Conservation (phyloP, 2,329 filamentous ascomycete genomes). For the Alternaria sp. region DNA sequence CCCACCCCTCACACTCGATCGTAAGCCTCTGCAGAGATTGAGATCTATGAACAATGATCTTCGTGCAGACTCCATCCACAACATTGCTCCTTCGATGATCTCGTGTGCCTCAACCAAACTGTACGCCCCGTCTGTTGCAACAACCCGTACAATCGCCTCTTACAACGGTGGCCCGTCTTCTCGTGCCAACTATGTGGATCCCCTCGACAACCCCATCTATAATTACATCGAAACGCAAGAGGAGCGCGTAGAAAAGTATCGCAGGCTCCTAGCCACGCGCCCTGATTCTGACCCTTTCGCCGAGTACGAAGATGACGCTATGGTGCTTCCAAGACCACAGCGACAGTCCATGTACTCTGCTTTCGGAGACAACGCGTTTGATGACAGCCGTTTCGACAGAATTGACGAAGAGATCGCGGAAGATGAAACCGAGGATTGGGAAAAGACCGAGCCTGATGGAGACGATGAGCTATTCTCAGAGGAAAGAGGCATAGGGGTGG, state of each 20-base stretch:
- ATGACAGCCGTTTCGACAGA: constrained; percentile 9
- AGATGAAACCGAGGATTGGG: constrained; percentile 7
- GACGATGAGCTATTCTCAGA: background rate
- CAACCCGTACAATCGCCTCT: constrained; percentile 16
- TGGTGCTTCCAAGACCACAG: constrained; percentile 12
- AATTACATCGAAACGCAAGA: constrained; percentile 1
- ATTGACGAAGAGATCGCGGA: constrained; percentile 12
- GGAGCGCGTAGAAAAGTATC: constrained; percentile 11
- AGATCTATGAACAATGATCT: background rate
- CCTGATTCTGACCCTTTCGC: background rate
- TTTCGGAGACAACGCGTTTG: constrained; percentile 5
- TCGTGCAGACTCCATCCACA: background rate
- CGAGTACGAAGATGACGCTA: background rate
- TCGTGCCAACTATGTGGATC: constrained; percentile 2
- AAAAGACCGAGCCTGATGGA: background rate
- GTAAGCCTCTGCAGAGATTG: background rate
- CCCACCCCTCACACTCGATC: background rate
- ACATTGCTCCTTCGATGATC: background rate
- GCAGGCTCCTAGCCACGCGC: background rate
- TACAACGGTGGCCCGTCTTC: constrained; percentile 12
- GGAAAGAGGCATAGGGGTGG: background rate
- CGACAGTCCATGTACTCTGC: constrained; percentile 17
- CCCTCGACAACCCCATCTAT: constrained; percentile 16
- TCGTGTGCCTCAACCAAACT: background rate
- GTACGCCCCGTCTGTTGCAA: background rate